Base-by-base conservation (phyloP, 495 filamentous ascomycete genomes). In the Cercophora scortea region DNA sequence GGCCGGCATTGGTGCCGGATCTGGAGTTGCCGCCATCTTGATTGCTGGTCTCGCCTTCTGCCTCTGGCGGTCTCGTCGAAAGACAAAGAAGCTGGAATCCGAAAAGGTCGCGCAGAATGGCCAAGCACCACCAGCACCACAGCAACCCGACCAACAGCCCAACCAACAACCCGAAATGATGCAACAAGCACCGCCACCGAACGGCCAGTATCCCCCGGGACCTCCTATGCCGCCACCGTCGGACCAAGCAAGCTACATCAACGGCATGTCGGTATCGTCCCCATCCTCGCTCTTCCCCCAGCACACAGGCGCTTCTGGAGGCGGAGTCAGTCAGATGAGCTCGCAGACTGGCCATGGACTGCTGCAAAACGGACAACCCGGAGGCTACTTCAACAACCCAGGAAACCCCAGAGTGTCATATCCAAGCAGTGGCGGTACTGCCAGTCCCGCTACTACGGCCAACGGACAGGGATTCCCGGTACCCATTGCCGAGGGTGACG, bases 1-100 rank as follows among this genome's bases (percentile, higher is more conserved):
- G 43, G 58, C 60, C 25, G 60, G 64, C 25, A 67, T 61, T 32
- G 60, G 60, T 9, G 61, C 58, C 3, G 61, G 59, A 16, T 58
- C 43, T 8, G 61, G 54, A 10, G 50, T 61, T 12, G 62, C 54
- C 10, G 56, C 25, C 13, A 55, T 59, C 35, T 36, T 54, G 17
- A 61, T 65, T 13, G 52, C 15, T 19, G 51, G 32, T 8, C 51
- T 65, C 8, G 50, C 44, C 12, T 36, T 57, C 25, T 58, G 51
- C 43, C 44, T 63, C 1, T 61, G 55, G 56, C 35, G 53, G n/a
- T 47, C 41, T 5, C 45, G 48, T 2, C 54, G 51, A 12, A 65
- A 63, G 52, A 63, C 42, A n/a, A 65, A 55, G 51, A 45, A 54
- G n/a, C 51, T 50, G 3, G 17, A 49, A 7, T n/a, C 25, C 3